A percentile compares a stretch with the other conserved stretches of the same genome.
phyloP scores from a whole-genome alignment of 2,329 filamentous ascomycete species.

The Claviceps pazoutovae region DNA sequence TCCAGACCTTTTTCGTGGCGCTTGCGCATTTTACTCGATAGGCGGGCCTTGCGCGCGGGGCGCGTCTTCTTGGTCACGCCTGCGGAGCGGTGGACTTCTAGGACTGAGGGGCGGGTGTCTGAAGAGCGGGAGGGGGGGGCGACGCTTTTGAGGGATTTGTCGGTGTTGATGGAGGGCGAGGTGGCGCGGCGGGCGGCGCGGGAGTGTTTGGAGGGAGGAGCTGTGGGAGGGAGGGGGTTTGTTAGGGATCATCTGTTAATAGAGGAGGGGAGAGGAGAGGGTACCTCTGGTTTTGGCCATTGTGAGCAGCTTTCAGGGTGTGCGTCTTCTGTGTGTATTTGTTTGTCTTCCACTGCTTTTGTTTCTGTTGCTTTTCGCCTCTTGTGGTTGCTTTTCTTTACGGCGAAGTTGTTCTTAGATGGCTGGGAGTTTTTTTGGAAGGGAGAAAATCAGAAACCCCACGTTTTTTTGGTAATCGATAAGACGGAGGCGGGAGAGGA shows the following conservation, averaged over 20 bases:
- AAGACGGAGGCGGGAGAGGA: background rate
- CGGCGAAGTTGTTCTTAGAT: too few relatives aligned
- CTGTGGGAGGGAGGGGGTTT: background rate
- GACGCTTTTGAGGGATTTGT: slow-evolving; percentile 55
- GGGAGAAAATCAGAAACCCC: background rate
- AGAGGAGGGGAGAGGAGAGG: background rate
- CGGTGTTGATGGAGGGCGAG: slow-evolving; percentile 54
- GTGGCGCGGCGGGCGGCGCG: slow-evolving; percentile 61
- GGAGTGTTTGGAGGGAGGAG: slow-evolving; percentile 54
- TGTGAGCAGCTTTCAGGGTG: background rate
- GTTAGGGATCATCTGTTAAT: background rate
- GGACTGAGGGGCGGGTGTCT: slow-evolving; percentile 44
- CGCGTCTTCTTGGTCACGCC: slow-evolving; percentile 57
- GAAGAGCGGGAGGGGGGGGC: slow-evolving; percentile 23
- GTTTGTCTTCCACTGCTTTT: background rate
- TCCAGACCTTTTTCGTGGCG: slow-evolving; percentile 45
- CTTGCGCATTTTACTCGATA: slow-evolving; percentile 40
- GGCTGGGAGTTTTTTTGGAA: too few relatives aligned
- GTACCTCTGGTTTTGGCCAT: slow-evolving; percentile 10
- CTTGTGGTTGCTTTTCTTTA: background rate
- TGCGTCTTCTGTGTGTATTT: background rate
- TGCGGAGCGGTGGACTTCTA: slow-evolving; percentile 51
- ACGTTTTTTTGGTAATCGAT: background rate
- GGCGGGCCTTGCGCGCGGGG: slow-evolving; percentile 35
- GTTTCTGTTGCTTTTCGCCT: too few relatives aligned